A percentile compares a stretch with the other conserved stretches of the same genome.
phyloP scores from a whole-genome alignment of 345 rosid species.

The Hevea brasiliensis region DNA sequence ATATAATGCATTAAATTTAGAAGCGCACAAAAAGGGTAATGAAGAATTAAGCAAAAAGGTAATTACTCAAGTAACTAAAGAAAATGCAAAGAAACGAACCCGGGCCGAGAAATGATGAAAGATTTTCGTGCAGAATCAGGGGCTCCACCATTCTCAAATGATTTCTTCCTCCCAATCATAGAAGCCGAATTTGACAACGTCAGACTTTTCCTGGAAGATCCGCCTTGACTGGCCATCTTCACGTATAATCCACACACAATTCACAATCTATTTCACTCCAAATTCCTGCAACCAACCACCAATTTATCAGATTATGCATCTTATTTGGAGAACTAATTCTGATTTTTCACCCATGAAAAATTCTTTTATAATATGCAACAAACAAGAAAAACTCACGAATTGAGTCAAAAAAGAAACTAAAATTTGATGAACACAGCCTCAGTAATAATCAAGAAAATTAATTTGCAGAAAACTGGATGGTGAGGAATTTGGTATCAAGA shows the following conservation, averaged over 20 bases:
- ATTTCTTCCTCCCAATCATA: constrained; percentile 50
- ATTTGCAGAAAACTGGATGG: too few relatives aligned
- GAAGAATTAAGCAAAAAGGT: background rate
- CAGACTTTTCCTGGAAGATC: constrained; percentile 66
- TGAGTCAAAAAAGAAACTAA: background rate
- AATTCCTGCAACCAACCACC: constrained; percentile 3
- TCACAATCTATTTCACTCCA: background rate
- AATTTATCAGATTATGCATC: background rate
- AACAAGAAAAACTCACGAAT: background rate
- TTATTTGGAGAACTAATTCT: background rate
- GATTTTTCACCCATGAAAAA: background rate
- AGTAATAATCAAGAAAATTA: too few relatives aligned
- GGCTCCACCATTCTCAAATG: constrained; percentile 45
- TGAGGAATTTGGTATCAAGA: background rate
- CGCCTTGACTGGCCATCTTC: constrained; percentile 75
- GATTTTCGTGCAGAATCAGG: constrained; percentile 60
- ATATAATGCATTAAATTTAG: background rate
- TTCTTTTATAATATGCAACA: background rate
- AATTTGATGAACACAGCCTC: background rate
- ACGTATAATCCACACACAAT: constrained; percentile 10
- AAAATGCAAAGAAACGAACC: constrained; percentile 37
- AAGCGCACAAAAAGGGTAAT: background rate
- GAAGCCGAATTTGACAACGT: constrained; percentile 47
- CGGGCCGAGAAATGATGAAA: constrained; percentile 54
- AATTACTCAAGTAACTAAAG: background rate